Percentiles rank a stretch among this genome's conserved stretches.
These are phyloP conservation scores for Colletotrichum tofieldiae DNA, from an alignment of 2,329 filamentous ascomycete species.

Conservation along the genomic window DNA sequence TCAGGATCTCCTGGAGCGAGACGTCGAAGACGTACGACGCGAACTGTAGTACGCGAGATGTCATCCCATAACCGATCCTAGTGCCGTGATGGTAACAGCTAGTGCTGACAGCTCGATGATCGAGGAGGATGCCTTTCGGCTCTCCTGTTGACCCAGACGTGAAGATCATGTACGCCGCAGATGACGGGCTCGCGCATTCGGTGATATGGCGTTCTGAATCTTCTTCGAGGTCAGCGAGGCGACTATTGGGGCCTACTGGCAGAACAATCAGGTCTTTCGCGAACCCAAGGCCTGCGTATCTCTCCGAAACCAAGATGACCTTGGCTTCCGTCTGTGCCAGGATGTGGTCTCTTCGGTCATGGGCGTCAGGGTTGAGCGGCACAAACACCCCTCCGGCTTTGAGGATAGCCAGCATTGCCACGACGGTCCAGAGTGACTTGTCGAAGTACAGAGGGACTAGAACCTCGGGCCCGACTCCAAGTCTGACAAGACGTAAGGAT, in stretches of 20 bases:
- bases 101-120: neutral
- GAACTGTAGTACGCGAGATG: conserved; percentile 53
- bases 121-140: conserved; percentile 18
- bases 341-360: conserved; percentile 2
- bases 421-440: conserved; percentile 45
- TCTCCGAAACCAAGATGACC: neutral
- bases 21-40: conserved; percentile 69
- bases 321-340: conserved; percentile 16
- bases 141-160: conserved; percentile 3
- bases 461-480: conserved; percentile 48
- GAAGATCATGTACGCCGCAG: conserved; percentile 7
- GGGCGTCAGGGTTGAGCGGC: conserved; percentile 23
- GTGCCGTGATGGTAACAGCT: neutral
- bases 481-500: neutral
- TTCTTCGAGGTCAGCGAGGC: neutral
- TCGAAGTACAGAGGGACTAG: conserved; percentile 51
- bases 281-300: neutral
- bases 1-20: conserved; percentile 66
- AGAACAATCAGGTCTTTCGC: neutral
- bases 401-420: conserved; percentile 46
- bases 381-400: conserved; percentile 48
- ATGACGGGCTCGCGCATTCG: neutral
- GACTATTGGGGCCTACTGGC: neutral
- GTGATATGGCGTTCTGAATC: neutral
- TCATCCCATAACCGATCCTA: no score